Percentiles rank a stretch among this genome's conserved stretches.
Evolutionary conservation across 2,329 filamentous ascomycete genomes (phyloP).

Genomic region (Trichoderma gracile): DNA sequence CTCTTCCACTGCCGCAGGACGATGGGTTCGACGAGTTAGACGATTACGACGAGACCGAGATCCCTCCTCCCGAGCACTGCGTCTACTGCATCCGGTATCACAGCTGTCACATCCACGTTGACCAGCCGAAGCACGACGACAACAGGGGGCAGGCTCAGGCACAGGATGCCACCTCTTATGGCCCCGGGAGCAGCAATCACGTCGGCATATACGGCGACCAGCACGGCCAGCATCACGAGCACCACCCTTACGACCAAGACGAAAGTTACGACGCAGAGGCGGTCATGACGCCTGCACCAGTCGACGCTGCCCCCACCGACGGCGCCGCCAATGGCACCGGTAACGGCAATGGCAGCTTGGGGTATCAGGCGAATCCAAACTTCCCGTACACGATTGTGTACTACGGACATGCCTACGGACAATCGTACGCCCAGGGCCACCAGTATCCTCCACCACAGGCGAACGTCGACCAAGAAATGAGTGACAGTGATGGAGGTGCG

Average conservation of each 20-base stretch:
- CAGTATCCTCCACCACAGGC: slow-evolving; percentile 26
- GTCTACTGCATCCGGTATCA: not conserved
- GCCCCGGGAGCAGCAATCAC: slow-evolving; percentile 8
- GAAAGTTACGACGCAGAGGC: slow-evolving; percentile 9
- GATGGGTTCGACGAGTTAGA: slow-evolving; percentile 21
- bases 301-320: slow-evolving; percentile 6
- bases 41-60: slow-evolving; percentile 8
- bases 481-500: slow-evolving; percentile 40
- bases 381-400: not conserved
- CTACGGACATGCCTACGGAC: not conserved
- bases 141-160: not conserved
- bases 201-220: not conserved
- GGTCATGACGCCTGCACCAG: slow-evolving; percentile 15
- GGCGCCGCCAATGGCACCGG: not conserved
- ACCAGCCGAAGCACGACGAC: slow-evolving; percentile 5
- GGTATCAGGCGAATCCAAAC: not conserved
- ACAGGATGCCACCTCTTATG: slow-evolving; percentile 25
- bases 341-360: slow-evolving; percentile 4
- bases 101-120: not conserved
- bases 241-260: slow-evolving; percentile 4
- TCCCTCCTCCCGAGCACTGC: not conserved
- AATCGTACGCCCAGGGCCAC: not conserved
- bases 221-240: not conserved
- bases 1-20: slow-evolving; percentile 21
- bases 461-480: slow-evolving; percentile 39